Base-by-base conservation (phyloP, 208 protist species). In the Leishmania tarentolae region DNA sequence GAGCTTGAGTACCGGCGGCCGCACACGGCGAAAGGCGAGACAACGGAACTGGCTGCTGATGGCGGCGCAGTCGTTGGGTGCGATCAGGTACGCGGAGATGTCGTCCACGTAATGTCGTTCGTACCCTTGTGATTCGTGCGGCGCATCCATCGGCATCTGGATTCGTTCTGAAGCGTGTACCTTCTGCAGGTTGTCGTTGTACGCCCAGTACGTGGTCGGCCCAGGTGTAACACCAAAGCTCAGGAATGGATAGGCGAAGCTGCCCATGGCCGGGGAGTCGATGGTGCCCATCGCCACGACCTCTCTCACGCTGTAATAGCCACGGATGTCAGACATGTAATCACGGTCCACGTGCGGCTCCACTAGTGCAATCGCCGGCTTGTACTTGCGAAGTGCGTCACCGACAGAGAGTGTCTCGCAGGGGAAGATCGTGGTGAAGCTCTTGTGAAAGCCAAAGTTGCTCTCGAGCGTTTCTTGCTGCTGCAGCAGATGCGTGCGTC, bases 321-420 rank as follows among this genome's bases (percentile, higher is more conserved):
- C 93, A 28, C 93, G 90, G 2, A 96, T 31, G 63, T 95, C 91
- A 31, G 83, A 85, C 19, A 95, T 46, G 80, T 83, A 96, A 78
- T 96, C 93, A 35, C 89, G 74, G 72, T 90, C 90, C n/a, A 89
- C 82, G 79, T 96, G 93, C 46, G 93, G 93, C 80, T 95, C 91
- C 19, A 95, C 91, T 21, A 96, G 28, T 1, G 87, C 87, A 37
- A 96, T 82, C 28, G 85, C 87, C 0, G 93, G 93, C 31, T 75
- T 31, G 84, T 92, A 94, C 77, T 87, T 87, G 37, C 81, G 84
- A 80, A 96, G 79, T 42, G 93, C 93, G 47, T 94, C 90, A 31
- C 83, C 85, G 31, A 95, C 88, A 21, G 82, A 79, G 40, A 91
- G 71, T 15, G 87, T 86, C 56, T 93, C 91, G 75, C 89, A 91